phyloP scores from a whole-genome alignment of 2,329 filamentous ascomycete species.

The Fusarium euwallaceae region DNA sequence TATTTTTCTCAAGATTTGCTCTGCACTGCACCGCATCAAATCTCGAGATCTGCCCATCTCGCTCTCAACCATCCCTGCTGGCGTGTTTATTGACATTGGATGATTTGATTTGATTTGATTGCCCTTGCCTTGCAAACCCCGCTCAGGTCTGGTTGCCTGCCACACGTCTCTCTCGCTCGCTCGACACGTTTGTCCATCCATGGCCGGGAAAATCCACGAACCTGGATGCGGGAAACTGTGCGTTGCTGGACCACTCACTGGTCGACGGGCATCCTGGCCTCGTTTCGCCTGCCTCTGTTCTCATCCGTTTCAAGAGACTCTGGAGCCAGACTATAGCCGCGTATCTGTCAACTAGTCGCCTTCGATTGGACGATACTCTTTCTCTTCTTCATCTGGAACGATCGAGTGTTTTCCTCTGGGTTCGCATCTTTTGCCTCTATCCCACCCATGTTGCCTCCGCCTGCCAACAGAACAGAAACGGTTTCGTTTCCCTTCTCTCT shows the following conservation, averaged over 20 bases:
- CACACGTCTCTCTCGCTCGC: constrained; percentile 1
- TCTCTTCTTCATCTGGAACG: background rate
- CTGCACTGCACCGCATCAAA: constrained; percentile 26
- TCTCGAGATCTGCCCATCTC: constrained; percentile 43
- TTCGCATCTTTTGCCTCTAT: background rate
- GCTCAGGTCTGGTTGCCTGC: constrained; percentile 16
- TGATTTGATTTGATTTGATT: constrained; percentile 28
- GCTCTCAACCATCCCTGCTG: constrained; percentile 36
- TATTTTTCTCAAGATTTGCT: constrained; percentile 19
- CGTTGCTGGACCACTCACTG: constrained; percentile 7
- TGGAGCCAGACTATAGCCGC: background rate
- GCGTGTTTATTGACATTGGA: constrained; percentile 37
- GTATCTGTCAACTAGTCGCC: background rate
- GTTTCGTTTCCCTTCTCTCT: constrained; percentile 23
- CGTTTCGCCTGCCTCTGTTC: background rate
- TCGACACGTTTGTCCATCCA: constrained; percentile 22
- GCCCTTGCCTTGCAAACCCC: constrained; percentile 30
- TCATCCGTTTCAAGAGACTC: background rate
- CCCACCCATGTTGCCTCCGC: constrained; percentile 12
- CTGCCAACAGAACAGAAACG: constrained; percentile 20
- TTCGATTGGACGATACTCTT: constrained; percentile 2
- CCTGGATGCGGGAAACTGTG: constrained; percentile 43
- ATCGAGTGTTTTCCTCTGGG: background rate
- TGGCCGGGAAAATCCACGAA: constrained; percentile 37
- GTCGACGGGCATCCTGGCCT: constrained; percentile 7